These are phyloP conservation scores for Coemansia asiatica DNA, from an alignment of 192 early-diverging fungal species.

Conservation along the genomic window DNA sequence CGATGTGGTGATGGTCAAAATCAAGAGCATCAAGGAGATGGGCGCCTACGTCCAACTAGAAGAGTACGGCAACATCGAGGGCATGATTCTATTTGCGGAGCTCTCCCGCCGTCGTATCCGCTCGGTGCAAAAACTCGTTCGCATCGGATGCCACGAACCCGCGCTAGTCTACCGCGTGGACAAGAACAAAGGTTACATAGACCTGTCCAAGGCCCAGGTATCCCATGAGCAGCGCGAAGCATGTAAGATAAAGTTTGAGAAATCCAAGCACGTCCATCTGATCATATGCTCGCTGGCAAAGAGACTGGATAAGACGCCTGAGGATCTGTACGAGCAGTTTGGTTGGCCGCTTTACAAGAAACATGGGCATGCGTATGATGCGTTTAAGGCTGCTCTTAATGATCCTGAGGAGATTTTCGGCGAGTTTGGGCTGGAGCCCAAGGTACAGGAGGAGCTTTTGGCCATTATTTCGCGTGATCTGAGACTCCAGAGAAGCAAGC, in stretches of 20 bases:
- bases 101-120: constrained; percentile 93
- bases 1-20: constrained; percentile 96
- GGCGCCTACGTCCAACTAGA: constrained; percentile 93
- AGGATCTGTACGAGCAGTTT: constrained; percentile 79
- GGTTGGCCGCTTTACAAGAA: constrained; percentile 95
- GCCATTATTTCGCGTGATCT: constrained; percentile 84
- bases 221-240: constrained; percentile 82
- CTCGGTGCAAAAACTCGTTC: constrained; percentile 92
- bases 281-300: constrained; percentile 70
- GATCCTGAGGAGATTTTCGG: constrained; percentile 86
- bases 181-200: constrained; percentile 98
- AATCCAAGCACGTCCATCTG: constrained; percentile 74
- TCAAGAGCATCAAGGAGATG: constrained; percentile 92
- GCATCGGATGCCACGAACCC: constrained; percentile 90
- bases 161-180: constrained; percentile 94
- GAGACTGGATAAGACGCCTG: constrained; percentile 75
- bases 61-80: constrained; percentile 97
- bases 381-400: constrained; percentile 90
- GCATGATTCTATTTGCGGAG: constrained; percentile 94
- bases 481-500: constrained; percentile 94
- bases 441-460: constrained; percentile 73
- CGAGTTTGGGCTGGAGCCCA: constrained; percentile 64
- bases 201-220: constrained; percentile 93
- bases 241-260: constrained; percentile 92
- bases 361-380: constrained; percentile 96